These are phyloP conservation scores for Ophiosphaerella narmari DNA, from an alignment of 2,329 filamentous ascomycete species.

Conservation along the genomic window DNA sequence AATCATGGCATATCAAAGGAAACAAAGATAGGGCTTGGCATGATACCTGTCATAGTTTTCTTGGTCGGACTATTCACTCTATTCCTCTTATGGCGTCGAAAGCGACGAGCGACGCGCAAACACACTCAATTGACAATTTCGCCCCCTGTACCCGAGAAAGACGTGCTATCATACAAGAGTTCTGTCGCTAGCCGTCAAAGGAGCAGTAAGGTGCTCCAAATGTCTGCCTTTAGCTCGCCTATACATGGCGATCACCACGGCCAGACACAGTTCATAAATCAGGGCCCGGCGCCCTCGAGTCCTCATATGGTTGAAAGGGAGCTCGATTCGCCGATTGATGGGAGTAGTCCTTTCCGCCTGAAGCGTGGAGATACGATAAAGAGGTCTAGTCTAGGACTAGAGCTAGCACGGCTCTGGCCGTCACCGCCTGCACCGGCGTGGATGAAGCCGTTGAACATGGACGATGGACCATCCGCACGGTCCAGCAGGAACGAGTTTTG, in stretches of 20 bases:
- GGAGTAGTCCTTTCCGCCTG: slow-evolving; percentile 32
- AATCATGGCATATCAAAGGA: slow-evolving; percentile 10
- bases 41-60: slow-evolving; percentile 27
- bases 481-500: no score
- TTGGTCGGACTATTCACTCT: slow-evolving; percentile 19
- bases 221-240: slow-evolving; percentile 24
- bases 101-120: slow-evolving; percentile 6
- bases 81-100: slow-evolving; percentile 24
- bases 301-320: neutral
- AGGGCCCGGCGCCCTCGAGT: neutral
- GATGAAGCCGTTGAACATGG: slow-evolving; percentile 2
- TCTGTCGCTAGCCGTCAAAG: slow-evolving; percentile 12
- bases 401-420: slow-evolving; percentile 22
- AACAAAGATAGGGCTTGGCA: slow-evolving; percentile 29
- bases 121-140: neutral
- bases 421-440: slow-evolving; percentile 19
- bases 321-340: slow-evolving; percentile 35
- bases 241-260: slow-evolving; percentile 2
- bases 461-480: slow-evolving; percentile 1
- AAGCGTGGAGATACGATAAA: slow-evolving; percentile 33
- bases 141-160: slow-evolving; percentile 19
- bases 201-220: slow-evolving; percentile 24
- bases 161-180: slow-evolving; percentile 8
- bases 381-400: slow-evolving; percentile 18
- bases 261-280: slow-evolving; percentile 5